phyloP scores from a whole-genome alignment of 345 rosid genomes.

The Arabidopsis thaliana region DNA sequence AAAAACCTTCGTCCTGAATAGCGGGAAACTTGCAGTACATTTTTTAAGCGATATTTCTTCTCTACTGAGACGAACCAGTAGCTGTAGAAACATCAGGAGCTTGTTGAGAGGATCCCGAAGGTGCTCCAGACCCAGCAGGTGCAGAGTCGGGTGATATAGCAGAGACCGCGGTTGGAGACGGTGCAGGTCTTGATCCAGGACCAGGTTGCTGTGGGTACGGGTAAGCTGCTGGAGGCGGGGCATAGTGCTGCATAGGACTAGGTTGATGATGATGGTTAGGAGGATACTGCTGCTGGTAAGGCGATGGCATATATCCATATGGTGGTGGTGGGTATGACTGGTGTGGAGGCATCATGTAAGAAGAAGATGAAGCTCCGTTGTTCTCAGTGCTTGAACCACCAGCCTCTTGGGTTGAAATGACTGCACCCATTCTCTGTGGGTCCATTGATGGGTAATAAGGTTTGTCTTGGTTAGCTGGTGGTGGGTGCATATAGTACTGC shows the following conservation, averaged over 20 bases:
- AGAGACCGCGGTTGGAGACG: constrained; percentile 19
- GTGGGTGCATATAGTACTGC: constrained; percentile 76
- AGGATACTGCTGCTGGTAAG: constrained; percentile 71
- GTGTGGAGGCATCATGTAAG: constrained; percentile 58
- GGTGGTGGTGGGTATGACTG: constrained; percentile 60
- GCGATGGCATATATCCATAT: constrained; percentile 68
- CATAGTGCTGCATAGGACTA: constrained; percentile 52
- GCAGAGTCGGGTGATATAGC: constrained; percentile 22
- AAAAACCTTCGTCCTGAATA: neutral
- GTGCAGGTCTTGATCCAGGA: constrained; percentile 37
- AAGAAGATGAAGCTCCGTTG: constrained; percentile 58
- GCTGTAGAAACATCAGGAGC: constrained; percentile 19
- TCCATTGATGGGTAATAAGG: constrained; percentile 93
- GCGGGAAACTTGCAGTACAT: constrained; percentile 1
- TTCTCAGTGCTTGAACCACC: constrained; percentile 57
- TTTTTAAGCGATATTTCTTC: constrained; percentile 8
- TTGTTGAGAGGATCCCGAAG: constrained; percentile 35
- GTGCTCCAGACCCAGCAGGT: constrained; percentile 35
- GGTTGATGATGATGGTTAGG: constrained; percentile 53
- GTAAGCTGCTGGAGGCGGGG: constrained; percentile 42
- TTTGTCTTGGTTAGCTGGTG: constrained; percentile 63
- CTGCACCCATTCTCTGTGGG: constrained; percentile 97
- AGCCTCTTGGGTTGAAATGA: constrained; percentile 78
- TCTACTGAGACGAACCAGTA: constrained; percentile 34
- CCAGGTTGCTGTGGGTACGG: constrained; percentile 51